phyloP scores from a whole-genome alignment of 164 flowering plant genomes.

The Warburgia ugandensis region DNA sequence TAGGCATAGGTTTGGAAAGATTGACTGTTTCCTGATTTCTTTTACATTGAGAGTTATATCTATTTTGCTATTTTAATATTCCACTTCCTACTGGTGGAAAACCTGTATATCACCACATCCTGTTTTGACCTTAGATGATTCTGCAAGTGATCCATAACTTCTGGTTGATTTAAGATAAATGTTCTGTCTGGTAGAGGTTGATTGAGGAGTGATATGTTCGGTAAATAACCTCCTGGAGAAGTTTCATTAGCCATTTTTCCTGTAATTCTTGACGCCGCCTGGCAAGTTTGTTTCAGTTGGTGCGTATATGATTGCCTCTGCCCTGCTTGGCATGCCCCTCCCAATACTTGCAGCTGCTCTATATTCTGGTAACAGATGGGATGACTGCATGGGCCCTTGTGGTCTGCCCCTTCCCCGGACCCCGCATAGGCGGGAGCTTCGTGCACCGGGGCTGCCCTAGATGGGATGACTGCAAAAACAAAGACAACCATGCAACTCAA shows the following conservation, averaged over 20 bases:
- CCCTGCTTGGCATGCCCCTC: conserved; percentile 75
- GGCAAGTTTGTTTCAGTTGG: conserved; percentile 88
- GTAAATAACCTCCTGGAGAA: conserved; percentile 96
- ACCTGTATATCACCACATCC: no score
- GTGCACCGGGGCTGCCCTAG: no score
- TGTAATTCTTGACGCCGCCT: conserved; percentile 80
- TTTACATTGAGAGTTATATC: background rate
- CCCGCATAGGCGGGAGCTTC: no score
- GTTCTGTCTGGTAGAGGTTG: conserved; percentile 48
- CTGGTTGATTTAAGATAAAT: background rate
- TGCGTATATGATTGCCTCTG: conserved; percentile 88
- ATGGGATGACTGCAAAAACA: conserved; percentile 7
- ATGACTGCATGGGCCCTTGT: no score
- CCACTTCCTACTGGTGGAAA: conserved; percentile 1
- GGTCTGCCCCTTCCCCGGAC: no score
- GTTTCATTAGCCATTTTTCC: conserved; percentile 94
- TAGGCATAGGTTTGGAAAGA: no score
- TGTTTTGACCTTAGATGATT: no score
- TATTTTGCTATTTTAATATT: background rate
- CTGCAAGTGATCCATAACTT: no score
- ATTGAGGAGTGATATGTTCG: conserved; percentile 82
- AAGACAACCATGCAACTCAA: no score
- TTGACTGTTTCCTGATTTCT: no score
- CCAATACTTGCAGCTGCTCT: conserved; percentile 87
- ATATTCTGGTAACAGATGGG: conserved; percentile 29